Base-by-base conservation (phyloP, 805 yeast species). In the Spathaspora girioi region DNA sequence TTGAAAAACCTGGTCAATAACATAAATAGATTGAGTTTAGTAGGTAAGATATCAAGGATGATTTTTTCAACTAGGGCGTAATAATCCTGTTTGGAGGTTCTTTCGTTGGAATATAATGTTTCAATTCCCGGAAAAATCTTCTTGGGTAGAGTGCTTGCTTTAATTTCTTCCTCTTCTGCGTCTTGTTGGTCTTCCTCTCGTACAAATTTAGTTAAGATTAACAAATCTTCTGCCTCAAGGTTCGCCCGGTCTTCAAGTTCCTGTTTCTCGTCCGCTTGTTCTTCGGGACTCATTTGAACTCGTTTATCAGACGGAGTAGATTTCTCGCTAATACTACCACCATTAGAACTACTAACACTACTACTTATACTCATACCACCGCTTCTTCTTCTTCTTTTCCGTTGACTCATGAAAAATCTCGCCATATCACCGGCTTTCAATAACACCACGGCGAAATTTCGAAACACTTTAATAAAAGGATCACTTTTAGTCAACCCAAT, bases 401-500 rank as follows among this genome's bases (percentile, higher is more conserved):
- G 40, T 18, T 59, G 59, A 14, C 52, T 57, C 45, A 55, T 59
- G 5, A 66, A 61, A 51, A 63, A 72, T 50, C 62, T 64, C 1
- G 69, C 52, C 51, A 73, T 65, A 47, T 65, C 69, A 17, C 76
- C 78, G 2, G 66, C 57, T 47, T 59, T 56, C 48, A 74, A 64
- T 6, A 73, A 58, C 29, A 62, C 56, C 14, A 70, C 59, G 9
- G 71, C 68, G 56, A 64, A 74, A 26, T 65, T 66, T 20, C 79
- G 59, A 29, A 73, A 59, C 41, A 71, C 61, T 46, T 67, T 69
- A 43, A 70, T 65, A 50, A 67, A 74, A 3, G 73, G 70, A 52
- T 74, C 79, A 45, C 69, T 60, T 53, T 73, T 74, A 5, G 75
- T 67, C 31, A 73, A 54, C 3, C 77, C 78, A 23, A 70, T 63